Conservation (phyloP, 176 grass and related monocot genomes). For the Tuctoria greenei region DNA sequence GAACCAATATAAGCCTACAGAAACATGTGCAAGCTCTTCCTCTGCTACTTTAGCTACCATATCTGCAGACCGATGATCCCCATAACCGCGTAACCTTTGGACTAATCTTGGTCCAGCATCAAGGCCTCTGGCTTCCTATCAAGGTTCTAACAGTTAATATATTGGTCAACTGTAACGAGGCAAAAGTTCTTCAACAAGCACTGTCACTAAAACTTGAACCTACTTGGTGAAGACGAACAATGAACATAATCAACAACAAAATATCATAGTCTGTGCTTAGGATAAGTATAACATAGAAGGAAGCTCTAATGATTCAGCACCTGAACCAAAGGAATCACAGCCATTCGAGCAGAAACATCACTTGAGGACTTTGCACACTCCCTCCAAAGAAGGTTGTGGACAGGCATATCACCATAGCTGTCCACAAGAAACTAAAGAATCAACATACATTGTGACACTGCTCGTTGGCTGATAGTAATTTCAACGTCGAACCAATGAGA, state of each 20-base stretch:
- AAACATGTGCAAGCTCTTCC: conserved; percentile 86
- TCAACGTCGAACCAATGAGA: neutral
- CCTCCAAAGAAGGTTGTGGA: conserved; percentile 89
- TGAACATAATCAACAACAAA: neutral
- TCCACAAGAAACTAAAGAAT: neutral
- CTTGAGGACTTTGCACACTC: conserved; percentile 80
- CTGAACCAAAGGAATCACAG: conserved; percentile 90
- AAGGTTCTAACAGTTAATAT: conserved; percentile 46
- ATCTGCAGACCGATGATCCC: conserved; percentile 71
- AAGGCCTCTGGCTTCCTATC: conserved; percentile 92
- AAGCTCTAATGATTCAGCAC: conserved; percentile 32
- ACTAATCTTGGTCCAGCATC: conserved; percentile 88
- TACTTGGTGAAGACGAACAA: neutral
- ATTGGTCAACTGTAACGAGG: conserved; percentile 14
- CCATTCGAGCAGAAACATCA: conserved; percentile 86
- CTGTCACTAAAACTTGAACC: neutral
- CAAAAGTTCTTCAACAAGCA: neutral
- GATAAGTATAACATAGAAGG: neutral
- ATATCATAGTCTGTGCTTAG: neutral
- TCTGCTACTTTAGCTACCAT: conserved; percentile 67
- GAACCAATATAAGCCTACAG: conserved; percentile 85
- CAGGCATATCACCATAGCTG: conserved; percentile 94
- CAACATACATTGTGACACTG: neutral
- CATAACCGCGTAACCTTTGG: conserved; percentile 71
- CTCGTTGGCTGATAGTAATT: neutral